Evolutionary conservation across 2,329 filamentous ascomycete species (phyloP), one percentile per base, ranked within the genome.

Genomic region (Furcasterigmium furcatum): DNA sequence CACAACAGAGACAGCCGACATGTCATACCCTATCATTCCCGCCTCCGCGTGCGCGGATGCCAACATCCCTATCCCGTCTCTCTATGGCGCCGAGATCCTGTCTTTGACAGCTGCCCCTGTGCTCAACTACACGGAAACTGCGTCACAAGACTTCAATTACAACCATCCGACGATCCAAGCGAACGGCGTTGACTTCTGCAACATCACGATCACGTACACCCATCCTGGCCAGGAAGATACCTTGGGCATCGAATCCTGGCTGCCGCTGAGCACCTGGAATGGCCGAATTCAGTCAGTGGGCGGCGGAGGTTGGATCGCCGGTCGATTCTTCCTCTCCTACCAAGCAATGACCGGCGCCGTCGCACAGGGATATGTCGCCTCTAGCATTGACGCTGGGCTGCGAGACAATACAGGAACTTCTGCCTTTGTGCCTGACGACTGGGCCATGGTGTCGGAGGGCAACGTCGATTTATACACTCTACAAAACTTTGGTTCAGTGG

Each of bases 281-380:
- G 52, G 52, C 1, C 53, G 63, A 5, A 50, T 64, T 12, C 52
- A 59, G 35, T 59, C 52, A 3, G 41, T 62, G 13, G 62, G 63
- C 2, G 61, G 63, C 9, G 60, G 58, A 9, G 62, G 61, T 2
- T 63, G 45, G 40, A 43, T 44, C 13, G 56, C 62, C 2, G 59
- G 61, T 9, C 42, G 46, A 13, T 46, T 43, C 29, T 40, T 19
- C 16, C 14, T 39, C 2, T 43, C 43, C 8, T 54, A 57, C n/a
- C 19, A 21, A 2, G 47, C 32, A 10, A 57, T 58, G 55, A 25
- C 16, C 16, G 53, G 50, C 3, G 53, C 51, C 1, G n/a, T 57
- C 3, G 52, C 41, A 3, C 47, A 56, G 9, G 55, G 55, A 0
- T 58, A 50, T 29, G 52, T 47, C 3, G 51, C 56, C 8, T 45